Base-by-base conservation (phyloP, 108 stramenopile species). In the Nitzschia sp. region DNA sequence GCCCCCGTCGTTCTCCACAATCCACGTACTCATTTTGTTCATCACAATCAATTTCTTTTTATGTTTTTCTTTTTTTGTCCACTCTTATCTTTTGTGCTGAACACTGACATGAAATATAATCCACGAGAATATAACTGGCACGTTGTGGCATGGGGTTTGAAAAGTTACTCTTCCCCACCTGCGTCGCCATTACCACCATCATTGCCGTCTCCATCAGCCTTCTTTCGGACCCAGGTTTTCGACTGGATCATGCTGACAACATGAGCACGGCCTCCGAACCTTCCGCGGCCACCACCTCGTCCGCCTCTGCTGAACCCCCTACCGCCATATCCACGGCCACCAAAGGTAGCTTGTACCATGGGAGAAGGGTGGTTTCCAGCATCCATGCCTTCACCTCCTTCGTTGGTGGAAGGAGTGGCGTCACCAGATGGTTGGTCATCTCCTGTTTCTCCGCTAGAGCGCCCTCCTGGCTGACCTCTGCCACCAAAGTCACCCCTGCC, bases 201-300 rank as follows among this genome's bases (percentile, higher is more conserved):
- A 56, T 39, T n/a, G 10, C 40, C 44, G n/a, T 37, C 62, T 14
- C 57, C 80, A 22, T 54, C 74, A 25, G 70, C 78, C 67, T 81
- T 81, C 42, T 81, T 75, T n/a, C 90, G 81, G 11, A 78, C 82
- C 90, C 90, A 91, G 17, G 83, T 86, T 57, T 88, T 91, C 38
- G 90, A 79, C 15, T 85, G 78, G 51, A 91, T 74, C 79, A 83
- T 72, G 56, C 63, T 82, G 10, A 71, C 71, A 44, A 91, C 85
- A 21, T 85, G 81, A 9, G 59, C 58, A 10, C 85, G 67, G 42
- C 83, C 83, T 10, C 72, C 74, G 24, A 48, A 41, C 37, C 72
- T 52, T 10, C 73, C 25, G 38, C 83, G 78, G 46, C 82, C 85
- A 38, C 65, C 41, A 15, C 78, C 75, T 26, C 73, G 56, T 11